These are phyloP conservation scores for Novymonas esmeraldas DNA, from an alignment of 208 protist species.

Conservation along the genomic window DNA sequence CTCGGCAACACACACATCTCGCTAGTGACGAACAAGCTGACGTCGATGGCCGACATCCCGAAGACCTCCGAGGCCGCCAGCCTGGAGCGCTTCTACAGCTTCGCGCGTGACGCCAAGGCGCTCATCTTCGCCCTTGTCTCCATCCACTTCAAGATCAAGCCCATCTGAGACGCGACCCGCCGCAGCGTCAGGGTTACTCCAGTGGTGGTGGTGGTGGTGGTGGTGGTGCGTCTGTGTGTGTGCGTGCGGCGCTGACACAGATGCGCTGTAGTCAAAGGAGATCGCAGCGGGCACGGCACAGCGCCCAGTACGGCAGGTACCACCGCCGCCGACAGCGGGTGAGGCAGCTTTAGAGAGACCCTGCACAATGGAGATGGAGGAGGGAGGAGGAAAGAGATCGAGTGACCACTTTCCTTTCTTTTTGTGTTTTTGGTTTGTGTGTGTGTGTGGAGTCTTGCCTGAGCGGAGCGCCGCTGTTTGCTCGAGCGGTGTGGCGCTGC, in stretches of 20 bases:
- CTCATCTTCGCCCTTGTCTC: conserved; percentile 83
- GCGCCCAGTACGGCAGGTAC: no score
- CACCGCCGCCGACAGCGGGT: no score
- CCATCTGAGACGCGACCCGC: conserved; percentile 25
- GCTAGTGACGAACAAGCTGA: conserved; percentile 89
- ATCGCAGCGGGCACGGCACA: no score
- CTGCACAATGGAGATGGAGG: no score
- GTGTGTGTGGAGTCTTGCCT: no score
- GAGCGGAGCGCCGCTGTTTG: no score
- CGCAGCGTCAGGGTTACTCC: neutral
- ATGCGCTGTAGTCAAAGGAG: no score
- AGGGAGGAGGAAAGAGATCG: no score
- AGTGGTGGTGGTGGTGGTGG: neutral
- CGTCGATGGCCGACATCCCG: conserved; percentile 76
- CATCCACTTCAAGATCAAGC: conserved; percentile 90
- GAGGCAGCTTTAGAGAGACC: no score
- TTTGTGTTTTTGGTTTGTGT: no score
- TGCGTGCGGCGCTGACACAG: neutral
- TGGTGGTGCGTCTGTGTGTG: neutral
- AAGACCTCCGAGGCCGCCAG: conserved; percentile 44
- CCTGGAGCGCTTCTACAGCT: conserved; percentile 78
- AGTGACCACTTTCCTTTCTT: no score
- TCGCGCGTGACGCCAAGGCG: conserved; percentile 80
- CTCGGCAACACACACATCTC: conserved; percentile 89
- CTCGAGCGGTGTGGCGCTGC: no score